Base-by-base conservation (phyloP, 1,139 yeast genomes). In the Scheffersomyces segobiensis region DNA sequence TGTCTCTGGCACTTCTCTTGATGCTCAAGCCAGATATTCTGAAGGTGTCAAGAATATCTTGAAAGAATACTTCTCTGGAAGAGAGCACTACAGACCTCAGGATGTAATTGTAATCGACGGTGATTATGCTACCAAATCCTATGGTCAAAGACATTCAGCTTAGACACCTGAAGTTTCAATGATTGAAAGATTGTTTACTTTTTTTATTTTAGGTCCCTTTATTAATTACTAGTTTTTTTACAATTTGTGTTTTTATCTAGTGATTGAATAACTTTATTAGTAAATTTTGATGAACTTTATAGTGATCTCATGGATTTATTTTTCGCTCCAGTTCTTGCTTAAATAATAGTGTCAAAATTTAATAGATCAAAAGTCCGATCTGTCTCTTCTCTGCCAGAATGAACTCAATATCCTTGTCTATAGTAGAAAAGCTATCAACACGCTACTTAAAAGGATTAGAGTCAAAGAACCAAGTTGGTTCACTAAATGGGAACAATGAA, bases 11-110 rank as follows among this genome's bases (percentile, higher is more conserved):
- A 87, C 95, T 46, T 86, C 91, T 54, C 77, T 90, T 65, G 96
- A 89, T 72, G 95, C 96, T 53, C 96, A 90, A 76, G 78, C 79
- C 50, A 82, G 96, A 68, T 90, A 90, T 67, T 86, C 95, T 32
- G 74, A 73, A 21, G 96, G 96, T 57, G 87, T 87, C 55, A 83
- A 87, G 77, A 76, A 75, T 63, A 88, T 90, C 65, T 82, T 90
- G 75, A 78, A 81, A 58, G 81, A 86, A 50, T 89, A 85, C 77
- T 85, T 90, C 71, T 68, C 83, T 58, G 85, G 87, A 55, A 87
- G 83, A 70, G 71, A 72, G 57, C 90, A 89, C 68, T 90, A 89
- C 78, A 81, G 88, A 64, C 89, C 91, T 17, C 87, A 87, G 70
- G 93, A 90, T 71, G 73, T 90, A 61, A 90, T 90, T 72, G 88